phyloP scores from a whole-genome alignment of 441 rosid genomes.

The Gossypium aridum region DNA sequence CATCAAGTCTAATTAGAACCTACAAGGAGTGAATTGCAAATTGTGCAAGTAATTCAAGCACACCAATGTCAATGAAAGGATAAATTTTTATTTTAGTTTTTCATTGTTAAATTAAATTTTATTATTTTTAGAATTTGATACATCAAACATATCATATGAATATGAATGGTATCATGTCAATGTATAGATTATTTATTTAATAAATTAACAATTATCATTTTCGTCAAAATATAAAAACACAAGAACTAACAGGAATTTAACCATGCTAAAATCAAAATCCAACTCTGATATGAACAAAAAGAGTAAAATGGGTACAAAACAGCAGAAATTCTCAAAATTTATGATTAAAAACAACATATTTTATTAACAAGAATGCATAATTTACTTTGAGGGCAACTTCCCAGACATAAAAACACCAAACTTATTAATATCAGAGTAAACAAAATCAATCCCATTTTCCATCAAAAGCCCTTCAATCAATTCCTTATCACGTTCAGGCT shows the following conservation, averaged over 20 bases:
- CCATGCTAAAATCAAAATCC: not conserved
- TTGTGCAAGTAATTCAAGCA: not conserved
- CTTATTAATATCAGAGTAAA: slow-evolving; percentile 18
- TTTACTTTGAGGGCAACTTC: slow-evolving; percentile 25
- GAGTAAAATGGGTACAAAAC: not conserved
- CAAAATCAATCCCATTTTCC: slow-evolving; percentile 21
- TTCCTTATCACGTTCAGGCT: slow-evolving; percentile 29
- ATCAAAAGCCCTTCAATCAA: slow-evolving; percentile 18
- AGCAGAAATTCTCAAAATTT: not conserved
- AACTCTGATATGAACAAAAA: not conserved
- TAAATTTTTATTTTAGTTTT: no score
- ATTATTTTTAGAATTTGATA: no score
- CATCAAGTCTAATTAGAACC: no score
- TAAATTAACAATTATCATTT: no score
- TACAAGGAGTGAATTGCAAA: no score
- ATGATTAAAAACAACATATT: not conserved
- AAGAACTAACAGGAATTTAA: no score
- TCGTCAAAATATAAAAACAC: no score
- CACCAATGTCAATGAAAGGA: not conserved
- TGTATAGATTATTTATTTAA: no score
- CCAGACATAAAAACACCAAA: slow-evolving; percentile 24
- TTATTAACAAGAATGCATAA: not conserved
- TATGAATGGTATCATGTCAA: no score
- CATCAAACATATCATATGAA: no score
- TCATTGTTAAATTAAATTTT: no score